Evolutionary conservation across 192 early-diverging fungal species (phyloP).

Genomic region (Backusella morwellensis): DNA sequence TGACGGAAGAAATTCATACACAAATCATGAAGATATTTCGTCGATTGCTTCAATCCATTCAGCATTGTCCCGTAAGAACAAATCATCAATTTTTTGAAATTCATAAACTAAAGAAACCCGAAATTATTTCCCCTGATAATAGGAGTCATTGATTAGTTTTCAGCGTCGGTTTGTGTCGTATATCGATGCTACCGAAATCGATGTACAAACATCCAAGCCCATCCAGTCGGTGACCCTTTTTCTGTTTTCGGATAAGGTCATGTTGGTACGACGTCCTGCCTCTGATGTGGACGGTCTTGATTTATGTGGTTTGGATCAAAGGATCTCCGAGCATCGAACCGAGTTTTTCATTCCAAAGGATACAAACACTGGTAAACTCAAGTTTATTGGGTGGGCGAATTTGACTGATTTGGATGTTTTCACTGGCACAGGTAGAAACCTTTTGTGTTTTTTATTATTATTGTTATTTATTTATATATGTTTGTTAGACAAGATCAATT

Average conservation of each 20-base stretch:
- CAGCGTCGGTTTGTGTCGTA: slow-evolving; percentile 21
- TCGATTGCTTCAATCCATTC: slow-evolving; percentile 26
- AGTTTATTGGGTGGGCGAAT: slow-evolving; percentile 30
- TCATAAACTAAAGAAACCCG: background rate
- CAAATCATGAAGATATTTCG: slow-evolving; percentile 35
- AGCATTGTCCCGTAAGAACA: slow-evolving; percentile 30
- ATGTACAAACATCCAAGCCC: slow-evolving; percentile 17
- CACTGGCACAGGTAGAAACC: slow-evolving; percentile 19
- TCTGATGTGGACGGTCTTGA: slow-evolving; percentile 25
- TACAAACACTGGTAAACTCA: slow-evolving; percentile 20
- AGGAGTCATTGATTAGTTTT: slow-evolving; percentile 35
- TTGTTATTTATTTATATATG: background rate
- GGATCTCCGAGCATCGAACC: background rate
- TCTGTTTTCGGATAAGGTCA: slow-evolving; percentile 33
- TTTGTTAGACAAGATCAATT: slow-evolving; percentile 9
- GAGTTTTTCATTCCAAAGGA: slow-evolving; percentile 16
- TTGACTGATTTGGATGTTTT: slow-evolving; percentile 26
- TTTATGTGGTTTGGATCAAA: slow-evolving; percentile 26
- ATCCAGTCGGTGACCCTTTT: slow-evolving; percentile 31
- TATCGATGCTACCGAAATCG: slow-evolving; percentile 31
- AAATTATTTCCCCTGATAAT: no score
- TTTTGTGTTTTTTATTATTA: background rate
- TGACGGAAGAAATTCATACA: slow-evolving; percentile 32
- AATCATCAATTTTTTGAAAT: background rate
- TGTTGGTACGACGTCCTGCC: slow-evolving; percentile 28